Conservation (phyloP, 2,329 filamentous ascomycete genomes). For the Exophiala viscosa region DNA sequence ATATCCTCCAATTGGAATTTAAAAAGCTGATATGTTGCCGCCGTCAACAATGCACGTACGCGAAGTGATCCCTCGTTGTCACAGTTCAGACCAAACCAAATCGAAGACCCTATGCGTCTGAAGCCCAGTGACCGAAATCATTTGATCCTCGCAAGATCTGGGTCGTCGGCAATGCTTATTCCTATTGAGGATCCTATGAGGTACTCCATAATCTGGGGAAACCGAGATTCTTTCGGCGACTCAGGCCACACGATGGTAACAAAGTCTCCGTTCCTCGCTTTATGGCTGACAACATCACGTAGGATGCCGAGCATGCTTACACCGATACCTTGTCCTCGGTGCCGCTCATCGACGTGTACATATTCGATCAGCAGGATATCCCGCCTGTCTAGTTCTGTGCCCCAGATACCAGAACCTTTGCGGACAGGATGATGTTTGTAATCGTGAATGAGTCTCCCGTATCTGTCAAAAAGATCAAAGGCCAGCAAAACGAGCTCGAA, state of each 20-base stretch:
- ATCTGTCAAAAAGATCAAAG: constrained; percentile 38
- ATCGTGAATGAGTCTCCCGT: constrained; percentile 35
- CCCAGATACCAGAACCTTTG: constrained; percentile 30
- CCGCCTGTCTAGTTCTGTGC: constrained; percentile 28
- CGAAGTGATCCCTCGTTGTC: background rate
- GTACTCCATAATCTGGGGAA: background rate
- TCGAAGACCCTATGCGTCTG: constrained; percentile 33
- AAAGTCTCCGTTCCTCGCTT: background rate
- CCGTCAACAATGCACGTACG: too few species aligned
- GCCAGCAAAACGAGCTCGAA: constrained; percentile 32
- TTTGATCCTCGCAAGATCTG: constrained; percentile 14
- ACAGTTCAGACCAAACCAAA: constrained; percentile 31
- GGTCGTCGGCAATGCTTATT: constrained; percentile 3
- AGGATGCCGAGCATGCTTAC: constrained; percentile 31
- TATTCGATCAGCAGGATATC: constrained; percentile 32
- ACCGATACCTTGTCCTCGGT: constrained; percentile 33
- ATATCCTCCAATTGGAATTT: too few species aligned
- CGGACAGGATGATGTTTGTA: constrained; percentile 31
- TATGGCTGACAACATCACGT: constrained; percentile 21
- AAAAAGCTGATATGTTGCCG: too few species aligned
- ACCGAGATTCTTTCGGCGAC: background rate
- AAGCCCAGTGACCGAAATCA: constrained; percentile 34
- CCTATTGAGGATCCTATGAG: background rate
- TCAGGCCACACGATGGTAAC: constrained; percentile 6
- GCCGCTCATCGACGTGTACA: constrained; percentile 24